Conservation (phyloP, 129 eudicot genomes). For the Smallanthus sonchifolius region DNA sequence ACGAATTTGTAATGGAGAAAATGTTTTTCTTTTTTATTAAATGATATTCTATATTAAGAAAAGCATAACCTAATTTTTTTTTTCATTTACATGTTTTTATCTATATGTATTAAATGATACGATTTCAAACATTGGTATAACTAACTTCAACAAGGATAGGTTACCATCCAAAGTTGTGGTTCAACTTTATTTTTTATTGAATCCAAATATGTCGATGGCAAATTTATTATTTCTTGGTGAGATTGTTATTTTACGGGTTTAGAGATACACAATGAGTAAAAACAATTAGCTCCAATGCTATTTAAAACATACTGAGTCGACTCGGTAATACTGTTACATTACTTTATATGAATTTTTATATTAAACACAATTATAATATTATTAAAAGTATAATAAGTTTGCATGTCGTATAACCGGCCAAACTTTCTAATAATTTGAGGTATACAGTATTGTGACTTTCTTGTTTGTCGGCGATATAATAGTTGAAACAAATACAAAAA, state of each 20-base stretch:
- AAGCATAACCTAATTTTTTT: background rate
- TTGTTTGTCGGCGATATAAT: background rate
- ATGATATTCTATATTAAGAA: background rate
- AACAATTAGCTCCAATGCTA: background rate
- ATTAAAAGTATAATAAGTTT: too few species aligned
- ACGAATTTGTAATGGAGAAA: background rate
- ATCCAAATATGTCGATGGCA: background rate
- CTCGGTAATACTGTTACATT: background rate
- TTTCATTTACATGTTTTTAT: background rate
- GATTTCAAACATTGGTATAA: slow-evolving; percentile 8
- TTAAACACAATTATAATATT: too few species aligned
- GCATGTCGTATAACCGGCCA: background rate
- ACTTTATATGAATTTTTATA: background rate
- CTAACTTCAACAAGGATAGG: slow-evolving; percentile 16
- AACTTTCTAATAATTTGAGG: too few species aligned
- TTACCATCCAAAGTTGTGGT: slow-evolving; percentile 18
- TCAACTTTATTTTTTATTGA: slow-evolving; percentile 8
- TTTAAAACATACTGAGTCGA: background rate
- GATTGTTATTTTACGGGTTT: background rate
- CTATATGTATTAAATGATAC: background rate
- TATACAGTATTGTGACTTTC: background rate
- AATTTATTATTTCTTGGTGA: background rate
- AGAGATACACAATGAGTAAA: background rate
- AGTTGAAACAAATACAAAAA: background rate
- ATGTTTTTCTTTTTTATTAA: background rate